Percentiles rank a stretch among this genome's conserved stretches.
phyloP scores from a whole-genome alignment of 176 grass and related monocot species.

The Luzula sylvatica region DNA sequence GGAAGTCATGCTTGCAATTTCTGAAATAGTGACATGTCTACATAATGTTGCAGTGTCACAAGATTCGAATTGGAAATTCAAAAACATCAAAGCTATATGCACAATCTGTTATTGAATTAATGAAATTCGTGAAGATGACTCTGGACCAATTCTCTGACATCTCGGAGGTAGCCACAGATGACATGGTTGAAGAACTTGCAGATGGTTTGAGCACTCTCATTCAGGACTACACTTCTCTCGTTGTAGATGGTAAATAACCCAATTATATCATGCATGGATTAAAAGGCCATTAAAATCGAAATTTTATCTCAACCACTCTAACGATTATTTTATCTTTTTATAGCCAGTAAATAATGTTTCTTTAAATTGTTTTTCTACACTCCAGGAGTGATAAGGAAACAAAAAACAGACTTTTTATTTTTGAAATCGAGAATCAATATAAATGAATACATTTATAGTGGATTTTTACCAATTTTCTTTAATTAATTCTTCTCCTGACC shows the following conservation, averaged over 20 bases:
- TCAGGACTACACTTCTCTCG: conserved; percentile 65
- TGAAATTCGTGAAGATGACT: conserved; percentile 54
- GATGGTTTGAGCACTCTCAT: conserved; percentile 53
- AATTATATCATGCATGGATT: neutral
- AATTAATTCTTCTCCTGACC: neutral
- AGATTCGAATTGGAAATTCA: conserved; percentile 35
- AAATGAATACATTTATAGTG: neutral
- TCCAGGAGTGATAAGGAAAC: no score
- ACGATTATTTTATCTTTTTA: no score
- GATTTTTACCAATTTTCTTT: neutral
- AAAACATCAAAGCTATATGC: conserved; percentile 54
- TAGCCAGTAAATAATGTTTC: no score
- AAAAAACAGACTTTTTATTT: no score
- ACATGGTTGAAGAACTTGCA: conserved; percentile 61
- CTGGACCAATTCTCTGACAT: conserved; percentile 79
- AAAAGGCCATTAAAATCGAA: neutral
- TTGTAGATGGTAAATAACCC: conserved; percentile 52
- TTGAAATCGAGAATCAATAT: neutral
- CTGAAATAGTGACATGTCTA: neutral
- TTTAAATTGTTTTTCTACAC: no score
- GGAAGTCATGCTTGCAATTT: neutral
- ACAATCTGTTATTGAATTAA: conserved; percentile 53
- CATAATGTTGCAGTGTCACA: no score
- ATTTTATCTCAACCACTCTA: no score
- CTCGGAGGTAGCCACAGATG: conserved; percentile 49